phyloP scores from a whole-genome alignment of 257 asterid species.

The Solanum clarkiae region DNA sequence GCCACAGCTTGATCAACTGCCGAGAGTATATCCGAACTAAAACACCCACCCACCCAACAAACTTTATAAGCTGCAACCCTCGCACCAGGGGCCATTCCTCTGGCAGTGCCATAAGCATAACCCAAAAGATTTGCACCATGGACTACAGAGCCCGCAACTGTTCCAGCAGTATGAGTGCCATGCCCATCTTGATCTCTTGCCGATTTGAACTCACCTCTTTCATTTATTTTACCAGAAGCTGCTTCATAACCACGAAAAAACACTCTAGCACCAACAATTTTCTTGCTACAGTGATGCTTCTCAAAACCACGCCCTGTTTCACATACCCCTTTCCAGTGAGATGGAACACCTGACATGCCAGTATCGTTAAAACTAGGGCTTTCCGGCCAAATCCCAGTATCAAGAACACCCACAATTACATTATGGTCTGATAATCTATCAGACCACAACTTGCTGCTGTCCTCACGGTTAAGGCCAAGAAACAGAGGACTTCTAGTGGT shows the following conservation, averaged over 20 bases:
- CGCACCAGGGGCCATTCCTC: slow-evolving; percentile 89
- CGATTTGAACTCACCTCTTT: slow-evolving; percentile 51
- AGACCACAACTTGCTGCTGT: slow-evolving; percentile 17
- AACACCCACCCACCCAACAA: slow-evolving; percentile 92
- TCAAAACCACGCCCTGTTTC: slow-evolving; percentile 60
- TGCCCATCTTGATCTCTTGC: slow-evolving; percentile 93
- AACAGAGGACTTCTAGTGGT: slow-evolving; percentile 83
- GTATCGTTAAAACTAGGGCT: slow-evolving; percentile 83
- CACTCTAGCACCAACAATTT: slow-evolving; percentile 74
- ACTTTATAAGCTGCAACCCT: slow-evolving; percentile 82
- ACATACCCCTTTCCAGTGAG: slow-evolving; percentile 64
- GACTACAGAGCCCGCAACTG: slow-evolving; percentile 57
- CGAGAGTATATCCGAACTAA: slow-evolving; percentile 79
- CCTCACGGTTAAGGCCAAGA: slow-evolving; percentile 46
- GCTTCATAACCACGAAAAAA: slow-evolving; percentile 77
- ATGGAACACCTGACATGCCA: slow-evolving; percentile 41
- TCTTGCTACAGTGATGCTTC: slow-evolving; percentile 48
- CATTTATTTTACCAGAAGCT: slow-evolving; percentile 66
- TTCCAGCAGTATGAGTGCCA: slow-evolving; percentile 89
- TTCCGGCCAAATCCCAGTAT: slow-evolving; percentile 96
- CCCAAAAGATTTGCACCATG: slow-evolving; percentile 69
- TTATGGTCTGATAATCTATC: slow-evolving; percentile 20
- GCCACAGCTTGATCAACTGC: slow-evolving; percentile 91
- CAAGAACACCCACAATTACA: slow-evolving; percentile 73
- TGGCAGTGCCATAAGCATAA: slow-evolving; percentile 72